Evolutionary conservation across 1,284 basidiomycete genomes (phyloP).

Genomic region (Ganoderma meredithae): DNA sequence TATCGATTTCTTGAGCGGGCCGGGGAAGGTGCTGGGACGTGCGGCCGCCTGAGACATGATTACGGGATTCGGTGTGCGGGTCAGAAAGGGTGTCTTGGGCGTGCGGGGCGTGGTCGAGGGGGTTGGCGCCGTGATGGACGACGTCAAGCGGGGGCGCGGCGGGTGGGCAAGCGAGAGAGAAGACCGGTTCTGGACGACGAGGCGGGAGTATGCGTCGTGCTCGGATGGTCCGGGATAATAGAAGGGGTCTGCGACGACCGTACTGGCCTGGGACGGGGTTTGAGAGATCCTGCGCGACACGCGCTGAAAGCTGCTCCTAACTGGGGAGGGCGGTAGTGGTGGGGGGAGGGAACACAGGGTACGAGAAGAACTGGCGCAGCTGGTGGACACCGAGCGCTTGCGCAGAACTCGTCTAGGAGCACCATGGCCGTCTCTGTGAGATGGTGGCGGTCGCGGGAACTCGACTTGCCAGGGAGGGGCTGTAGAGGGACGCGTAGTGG

Average conservation of each 20-base stretch:
- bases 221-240: not conserved
- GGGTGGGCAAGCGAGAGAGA: not conserved
- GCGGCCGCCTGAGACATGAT: not conserved
- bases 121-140: not conserved
- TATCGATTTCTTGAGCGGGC: conserved; percentile 2
- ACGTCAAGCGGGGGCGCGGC: not conserved
- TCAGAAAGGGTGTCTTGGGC: conserved; percentile 13
- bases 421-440: not conserved
- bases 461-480: not conserved
- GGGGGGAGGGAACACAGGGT: not conserved
- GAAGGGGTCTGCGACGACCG: not conserved
- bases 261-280: not conserved
- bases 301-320: not conserved
- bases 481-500: not conserved
- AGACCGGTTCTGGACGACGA: conserved; percentile 1
- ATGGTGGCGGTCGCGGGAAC: not conserved
- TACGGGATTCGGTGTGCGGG: conserved; percentile 12
- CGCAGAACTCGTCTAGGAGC: conserved; percentile 1
- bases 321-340: not conserved
- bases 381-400: not conserved
- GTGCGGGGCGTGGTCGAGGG: not conserved
- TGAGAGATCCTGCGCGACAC: not conserved
- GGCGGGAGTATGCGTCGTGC: not conserved
- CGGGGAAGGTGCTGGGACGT: not conserved
- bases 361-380: not conserved